Conservation (phyloP, 2,329 filamentous ascomycete genomes). For the Hymenotorrendiella dingleyae region DNA sequence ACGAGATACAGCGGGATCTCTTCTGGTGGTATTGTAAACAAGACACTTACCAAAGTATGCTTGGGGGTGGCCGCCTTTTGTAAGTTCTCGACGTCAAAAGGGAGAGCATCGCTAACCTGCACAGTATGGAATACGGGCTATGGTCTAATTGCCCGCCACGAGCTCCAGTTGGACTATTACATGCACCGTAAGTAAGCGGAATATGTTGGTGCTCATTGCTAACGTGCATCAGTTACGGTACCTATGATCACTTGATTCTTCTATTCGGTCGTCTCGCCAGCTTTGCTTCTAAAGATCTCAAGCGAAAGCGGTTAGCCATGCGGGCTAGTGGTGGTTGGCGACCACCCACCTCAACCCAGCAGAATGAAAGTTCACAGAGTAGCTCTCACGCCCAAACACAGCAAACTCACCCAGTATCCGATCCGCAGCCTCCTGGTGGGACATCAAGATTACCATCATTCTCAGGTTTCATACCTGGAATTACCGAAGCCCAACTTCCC, state of each 20-base stretch:
- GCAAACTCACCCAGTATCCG: background rate
- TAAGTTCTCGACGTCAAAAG: conserved; percentile 45
- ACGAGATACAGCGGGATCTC: conserved; percentile 76
- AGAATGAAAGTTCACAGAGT: conserved; percentile 7
- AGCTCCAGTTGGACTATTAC: conserved; percentile 68
- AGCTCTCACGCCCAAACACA: conserved; percentile 4
- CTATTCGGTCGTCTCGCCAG: conserved; percentile 73
- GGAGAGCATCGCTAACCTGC: conserved; percentile 3
- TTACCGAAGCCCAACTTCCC: conserved; percentile 23
- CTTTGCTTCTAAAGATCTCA: conserved; percentile 71
- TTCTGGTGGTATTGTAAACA: conserved; percentile 97
- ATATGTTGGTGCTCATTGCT: no score
- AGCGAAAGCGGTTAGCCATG: conserved; percentile 67
- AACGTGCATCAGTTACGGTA: conserved; percentile 62
- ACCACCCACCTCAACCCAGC: conserved; percentile 22
- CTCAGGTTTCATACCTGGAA: conserved; percentile 27
- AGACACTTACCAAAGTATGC: conserved; percentile 83
- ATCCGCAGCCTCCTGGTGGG: background rate
- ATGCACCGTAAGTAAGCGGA: conserved; percentile 57
- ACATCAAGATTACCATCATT: conserved; percentile 25
- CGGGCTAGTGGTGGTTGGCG: conserved; percentile 42
- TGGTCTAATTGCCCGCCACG: conserved; percentile 89
- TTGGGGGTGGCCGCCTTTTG: conserved; percentile 82
- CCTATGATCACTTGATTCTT: conserved; percentile 81
- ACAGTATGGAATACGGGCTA: conserved; percentile 59